Percentiles rank a stretch among this genome's conserved stretches.
Evolutionary conservation across 78 protist genomes (phyloP).

Genomic region (Pigoraptor vietnamica): DNA sequence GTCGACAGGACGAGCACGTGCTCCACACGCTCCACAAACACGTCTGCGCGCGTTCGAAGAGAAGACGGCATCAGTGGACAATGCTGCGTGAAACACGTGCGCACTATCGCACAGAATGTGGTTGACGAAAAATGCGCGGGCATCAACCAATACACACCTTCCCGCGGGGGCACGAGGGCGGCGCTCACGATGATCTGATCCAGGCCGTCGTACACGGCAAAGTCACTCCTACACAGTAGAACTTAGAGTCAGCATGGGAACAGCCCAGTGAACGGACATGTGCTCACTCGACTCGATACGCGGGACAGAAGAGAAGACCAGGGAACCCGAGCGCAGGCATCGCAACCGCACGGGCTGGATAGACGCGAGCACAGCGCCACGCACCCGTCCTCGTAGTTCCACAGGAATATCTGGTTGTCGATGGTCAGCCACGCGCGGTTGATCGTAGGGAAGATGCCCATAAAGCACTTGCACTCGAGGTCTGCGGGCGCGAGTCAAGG

Average conservation of each 20-base stretch:
- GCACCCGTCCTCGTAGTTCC: slow-evolving; percentile 23
- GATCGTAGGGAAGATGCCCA: slow-evolving; percentile 34
- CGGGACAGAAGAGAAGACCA: too few species aligned
- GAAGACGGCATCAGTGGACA: too few species aligned
- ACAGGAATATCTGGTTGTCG: slow-evolving; percentile 18
- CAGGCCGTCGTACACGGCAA: slow-evolving; percentile 7
- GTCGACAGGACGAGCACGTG: too few species aligned
- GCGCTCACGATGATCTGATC: slow-evolving; percentile 33
- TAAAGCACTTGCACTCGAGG: slow-evolving; percentile 22
- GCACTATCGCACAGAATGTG: too few species aligned
- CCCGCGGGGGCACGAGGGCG: slow-evolving; percentile 7
- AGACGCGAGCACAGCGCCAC: background rate
- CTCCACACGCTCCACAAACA: too few species aligned
- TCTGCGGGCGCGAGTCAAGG: too few species aligned
- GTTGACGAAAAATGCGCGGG: too few species aligned
- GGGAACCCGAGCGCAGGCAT: too few species aligned
- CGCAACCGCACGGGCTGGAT: background rate
- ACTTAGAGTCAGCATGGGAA: background rate
- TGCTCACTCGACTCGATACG: too few species aligned
- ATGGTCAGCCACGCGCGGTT: slow-evolving; percentile 44
- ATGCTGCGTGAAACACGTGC: too few species aligned
- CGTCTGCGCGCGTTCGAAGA: too few species aligned
- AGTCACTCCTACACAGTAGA: background rate
- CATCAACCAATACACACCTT: background rate
- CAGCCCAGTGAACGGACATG: too few species aligned